phyloP scores from a whole-genome alignment of 306 rosid genomes.

The Spatholobus suberectus region DNA sequence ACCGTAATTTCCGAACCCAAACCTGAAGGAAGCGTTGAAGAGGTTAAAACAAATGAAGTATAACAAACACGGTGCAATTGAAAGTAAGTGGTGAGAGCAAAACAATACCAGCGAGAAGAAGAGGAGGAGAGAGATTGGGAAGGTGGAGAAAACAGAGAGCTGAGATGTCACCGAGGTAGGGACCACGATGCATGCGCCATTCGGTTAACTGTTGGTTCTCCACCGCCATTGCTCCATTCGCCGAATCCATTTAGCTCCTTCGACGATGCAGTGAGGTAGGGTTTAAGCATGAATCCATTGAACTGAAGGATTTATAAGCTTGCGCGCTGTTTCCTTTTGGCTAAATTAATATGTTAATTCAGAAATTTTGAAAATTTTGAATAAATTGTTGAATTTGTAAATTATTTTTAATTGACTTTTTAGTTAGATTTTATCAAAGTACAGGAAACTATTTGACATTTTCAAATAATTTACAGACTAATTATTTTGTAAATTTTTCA shows the following conservation, averaged over 20 bases:
- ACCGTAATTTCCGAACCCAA: constrained; percentile 78
- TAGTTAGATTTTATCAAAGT: too few relatives aligned
- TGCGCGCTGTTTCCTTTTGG: background rate
- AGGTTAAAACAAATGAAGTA: background rate
- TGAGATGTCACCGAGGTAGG: constrained; percentile 90
- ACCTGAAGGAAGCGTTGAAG: constrained; percentile 53
- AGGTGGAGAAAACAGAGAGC: constrained; percentile 82
- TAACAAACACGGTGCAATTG: background rate
- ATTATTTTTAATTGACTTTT: too few relatives aligned
- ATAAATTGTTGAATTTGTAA: background rate
- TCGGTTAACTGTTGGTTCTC: constrained; percentile 38
- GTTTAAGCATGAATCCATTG: constrained; percentile 29
- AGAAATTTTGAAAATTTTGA: background rate
- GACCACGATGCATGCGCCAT: constrained; percentile 67
- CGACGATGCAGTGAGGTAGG: constrained; percentile 26
- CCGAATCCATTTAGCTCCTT: constrained; percentile 10
- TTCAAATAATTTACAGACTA: too few relatives aligned
- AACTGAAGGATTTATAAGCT: background rate
- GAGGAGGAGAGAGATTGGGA: constrained; percentile 68
- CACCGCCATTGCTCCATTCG: constrained; percentile 35
- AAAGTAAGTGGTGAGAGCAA: background rate
- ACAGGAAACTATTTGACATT: too few relatives aligned
- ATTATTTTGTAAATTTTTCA: too few relatives aligned
- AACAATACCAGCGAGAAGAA: constrained; percentile 68
- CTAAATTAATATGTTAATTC: background rate